A percentile compares a stretch with the other conserved stretches of the same genome.
phyloP scores from a whole-genome alignment of 2,329 filamentous ascomycete genomes.

The Scortechinia acanthostroma region DNA sequence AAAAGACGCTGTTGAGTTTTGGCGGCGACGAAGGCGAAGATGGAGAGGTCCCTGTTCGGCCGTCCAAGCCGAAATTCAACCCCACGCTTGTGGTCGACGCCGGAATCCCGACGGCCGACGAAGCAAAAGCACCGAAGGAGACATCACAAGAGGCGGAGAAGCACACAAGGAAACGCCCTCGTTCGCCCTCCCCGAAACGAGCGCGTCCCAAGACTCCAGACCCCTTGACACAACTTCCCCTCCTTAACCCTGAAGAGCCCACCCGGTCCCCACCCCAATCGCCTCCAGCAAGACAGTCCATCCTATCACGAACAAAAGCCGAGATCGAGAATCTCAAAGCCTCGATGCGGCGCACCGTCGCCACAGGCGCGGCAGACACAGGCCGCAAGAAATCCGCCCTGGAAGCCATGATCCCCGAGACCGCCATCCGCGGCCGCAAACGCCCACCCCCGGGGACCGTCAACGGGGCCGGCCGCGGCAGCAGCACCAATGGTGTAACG shows the following conservation, averaged over 20 bases:
- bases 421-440: conserved; percentile 32
- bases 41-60: conserved; percentile 22
- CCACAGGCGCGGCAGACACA: conserved; percentile 17
- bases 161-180: conserved; percentile 15
- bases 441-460: conserved; percentile 24
- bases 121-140: conserved; percentile 5
- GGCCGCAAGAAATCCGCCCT: conserved; percentile 31
- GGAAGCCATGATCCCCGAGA: conserved; percentile 35
- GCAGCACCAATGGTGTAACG: conserved; percentile 16
- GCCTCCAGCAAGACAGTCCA: conserved; percentile 12
- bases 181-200: conserved; percentile 19
- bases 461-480: conserved; percentile 19
- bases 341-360: conserved; percentile 33
- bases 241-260: conserved; percentile 31
- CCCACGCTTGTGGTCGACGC: conserved; percentile 27
- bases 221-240: conserved; percentile 29
- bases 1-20: conserved; percentile 35
- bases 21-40: conserved; percentile 29
- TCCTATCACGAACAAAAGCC: conserved; percentile 11
- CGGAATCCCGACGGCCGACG: conserved; percentile 8
- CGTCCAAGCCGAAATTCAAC: conserved; percentile 36
- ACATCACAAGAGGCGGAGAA: conserved; percentile 4
- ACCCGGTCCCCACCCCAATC: conserved; percentile 16
- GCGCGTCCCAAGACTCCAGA: conserved; percentile 24
- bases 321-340: conserved; percentile 10